These are phyloP conservation scores for Diplodia scrobiculata DNA, from an alignment of 2,329 filamentous ascomycete genomes.

Conservation along the genomic window DNA sequence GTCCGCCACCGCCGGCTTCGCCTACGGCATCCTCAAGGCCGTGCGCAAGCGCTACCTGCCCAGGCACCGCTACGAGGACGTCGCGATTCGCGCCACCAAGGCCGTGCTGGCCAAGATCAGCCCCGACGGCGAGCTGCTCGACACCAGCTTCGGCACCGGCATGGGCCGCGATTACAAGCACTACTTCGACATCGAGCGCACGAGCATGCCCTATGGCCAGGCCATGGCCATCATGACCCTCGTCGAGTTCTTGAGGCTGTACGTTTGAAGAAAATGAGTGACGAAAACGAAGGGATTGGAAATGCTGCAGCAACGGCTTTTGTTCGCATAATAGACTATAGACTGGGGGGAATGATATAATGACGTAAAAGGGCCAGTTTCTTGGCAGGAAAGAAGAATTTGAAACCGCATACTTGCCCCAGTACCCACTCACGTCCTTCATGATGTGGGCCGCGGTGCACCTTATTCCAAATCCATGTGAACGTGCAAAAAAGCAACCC, in stretches of 20 bases:
- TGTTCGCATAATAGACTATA: slow-evolving; percentile 15
- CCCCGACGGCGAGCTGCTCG: slow-evolving; percentile 67
- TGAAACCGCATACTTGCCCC: slow-evolving; percentile 14
- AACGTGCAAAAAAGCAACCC: slow-evolving; percentile 4
- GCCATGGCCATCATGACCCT: slow-evolving; percentile 83
- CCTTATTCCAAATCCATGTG: not conserved
- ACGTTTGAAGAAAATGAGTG: slow-evolving; percentile 34
- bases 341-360: slow-evolving; percentile 11
- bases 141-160: slow-evolving; percentile 76
- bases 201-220: slow-evolving; percentile 82
- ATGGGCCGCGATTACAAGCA: slow-evolving; percentile 75
- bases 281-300: not conserved
- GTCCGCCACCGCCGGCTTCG: slow-evolving; percentile 78
- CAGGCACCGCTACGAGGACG: slow-evolving; percentile 58
- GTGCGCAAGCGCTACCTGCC: slow-evolving; percentile 69
- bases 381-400: slow-evolving; percentile 3
- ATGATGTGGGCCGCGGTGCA: not conserved
- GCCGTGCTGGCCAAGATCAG: slow-evolving; percentile 69
- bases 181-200: slow-evolving; percentile 74
- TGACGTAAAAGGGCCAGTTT: not conserved
- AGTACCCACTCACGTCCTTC: slow-evolving; percentile 4
- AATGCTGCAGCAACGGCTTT: not conserved
- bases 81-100: slow-evolving; percentile 66
- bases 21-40: slow-evolving; percentile 76
- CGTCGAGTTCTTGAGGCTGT: slow-evolving; percentile 70